Percentiles rank a stretch among this genome's conserved stretches.
Evolutionary conservation across 495 filamentous ascomycete genomes (phyloP).

Genomic region (Hypoxylon cercidicola): DNA sequence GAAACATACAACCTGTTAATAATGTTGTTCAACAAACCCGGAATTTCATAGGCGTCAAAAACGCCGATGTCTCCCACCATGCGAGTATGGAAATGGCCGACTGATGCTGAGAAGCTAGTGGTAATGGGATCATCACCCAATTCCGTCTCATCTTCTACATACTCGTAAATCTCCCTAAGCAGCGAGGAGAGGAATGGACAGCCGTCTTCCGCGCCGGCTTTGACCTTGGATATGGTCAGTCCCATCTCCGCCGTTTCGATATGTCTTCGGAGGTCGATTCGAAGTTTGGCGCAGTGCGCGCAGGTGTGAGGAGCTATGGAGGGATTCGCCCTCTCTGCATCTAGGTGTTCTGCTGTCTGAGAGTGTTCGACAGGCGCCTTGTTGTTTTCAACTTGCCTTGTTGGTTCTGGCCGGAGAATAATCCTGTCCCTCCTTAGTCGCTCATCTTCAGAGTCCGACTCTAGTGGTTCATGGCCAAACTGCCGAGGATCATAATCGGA

Average conservation of each 20-base stretch:
- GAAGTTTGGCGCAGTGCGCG: not conserved
- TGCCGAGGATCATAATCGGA: not conserved
- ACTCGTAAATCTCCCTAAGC: not conserved
- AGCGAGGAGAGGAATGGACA: not conserved
- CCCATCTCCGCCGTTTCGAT: not conserved
- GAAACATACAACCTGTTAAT: not conserved
- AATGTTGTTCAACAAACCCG: not conserved
- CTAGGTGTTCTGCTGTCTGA: not conserved
- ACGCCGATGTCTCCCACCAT: not conserved
- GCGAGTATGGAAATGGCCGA: not conserved
- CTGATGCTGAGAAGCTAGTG: not conserved
- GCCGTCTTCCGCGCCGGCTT: not conserved
- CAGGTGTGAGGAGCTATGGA: not conserved
- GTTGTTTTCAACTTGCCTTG: not conserved
- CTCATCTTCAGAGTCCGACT: not conserved
- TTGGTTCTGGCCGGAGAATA: not conserved
- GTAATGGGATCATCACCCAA: not conserved
- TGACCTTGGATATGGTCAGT: not conserved
- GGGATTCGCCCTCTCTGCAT: not conserved
- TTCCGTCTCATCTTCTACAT: not conserved
- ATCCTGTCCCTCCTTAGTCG: not conserved
- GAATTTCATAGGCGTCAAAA: not conserved
- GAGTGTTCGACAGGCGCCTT: not conserved
- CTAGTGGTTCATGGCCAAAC: not conserved
- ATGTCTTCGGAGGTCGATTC: not conserved